phyloP scores from a whole-genome alignment of 2,329 filamentous ascomycete species.

The Sclerotinia glacialis region DNA sequence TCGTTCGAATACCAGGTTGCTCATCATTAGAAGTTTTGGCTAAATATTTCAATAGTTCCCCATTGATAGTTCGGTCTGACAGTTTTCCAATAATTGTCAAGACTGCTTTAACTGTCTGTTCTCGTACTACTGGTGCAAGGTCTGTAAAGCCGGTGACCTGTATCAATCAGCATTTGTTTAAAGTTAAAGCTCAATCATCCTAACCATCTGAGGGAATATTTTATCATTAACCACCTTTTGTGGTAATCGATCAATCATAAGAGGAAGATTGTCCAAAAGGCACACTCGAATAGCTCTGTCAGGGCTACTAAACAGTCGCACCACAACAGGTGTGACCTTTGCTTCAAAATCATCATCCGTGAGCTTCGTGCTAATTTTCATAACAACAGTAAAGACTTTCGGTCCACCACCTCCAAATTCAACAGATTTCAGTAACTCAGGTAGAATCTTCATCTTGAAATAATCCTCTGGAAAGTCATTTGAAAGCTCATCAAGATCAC shows the following conservation, averaged over 20 bases:
- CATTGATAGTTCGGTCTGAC: constrained; percentile 89
- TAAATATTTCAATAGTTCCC: constrained; percentile 83
- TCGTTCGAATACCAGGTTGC: constrained; percentile 93
- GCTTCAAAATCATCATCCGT: constrained; percentile 85
- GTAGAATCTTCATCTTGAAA: constrained; percentile 94
- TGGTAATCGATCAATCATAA: constrained; percentile 87
- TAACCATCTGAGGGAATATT: constrained; percentile 89
- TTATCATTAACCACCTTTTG: constrained; percentile 92
- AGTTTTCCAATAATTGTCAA: constrained; percentile 83
- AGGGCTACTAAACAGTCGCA: constrained; percentile 85
- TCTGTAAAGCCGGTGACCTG: constrained; percentile 94
- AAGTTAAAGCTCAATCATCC: constrained; percentile 28
- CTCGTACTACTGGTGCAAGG: constrained; percentile 82
- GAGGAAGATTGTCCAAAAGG: constrained; percentile 79
- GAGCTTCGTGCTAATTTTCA: constrained; percentile 87
- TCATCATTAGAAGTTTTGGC: constrained; percentile 98
- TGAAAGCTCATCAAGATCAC: constrained; percentile 77
- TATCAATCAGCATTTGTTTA: constrained; percentile 26
- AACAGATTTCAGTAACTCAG: constrained; percentile 96
- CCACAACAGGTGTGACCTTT: constrained; percentile 78
- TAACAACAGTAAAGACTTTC: constrained; percentile 81
- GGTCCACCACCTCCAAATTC: constrained; percentile 95
- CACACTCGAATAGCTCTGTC: constrained; percentile 91
- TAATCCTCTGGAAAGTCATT: constrained; percentile 98
- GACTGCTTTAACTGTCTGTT: constrained; percentile 94